These are phyloP conservation scores for Agaricales sp. DNA, from an alignment of 1,284 basidiomycete species.

Conservation along the genomic window DNA sequence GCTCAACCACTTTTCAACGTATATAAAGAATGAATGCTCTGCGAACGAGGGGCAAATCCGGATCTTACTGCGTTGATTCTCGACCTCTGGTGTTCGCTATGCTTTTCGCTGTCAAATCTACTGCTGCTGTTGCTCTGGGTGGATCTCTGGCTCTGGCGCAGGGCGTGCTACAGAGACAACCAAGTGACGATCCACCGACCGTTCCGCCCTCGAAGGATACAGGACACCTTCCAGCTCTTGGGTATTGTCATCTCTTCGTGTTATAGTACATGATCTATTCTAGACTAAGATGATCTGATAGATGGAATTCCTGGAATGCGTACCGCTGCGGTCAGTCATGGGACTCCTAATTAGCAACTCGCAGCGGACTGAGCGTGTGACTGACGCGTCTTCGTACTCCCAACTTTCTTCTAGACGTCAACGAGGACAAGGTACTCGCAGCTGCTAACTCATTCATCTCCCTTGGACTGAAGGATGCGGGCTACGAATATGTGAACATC, in stretches of 20 bases:
- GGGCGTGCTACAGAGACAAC: no score
- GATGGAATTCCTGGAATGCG: constrained; percentile 49
- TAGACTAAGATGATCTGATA: constrained; percentile 10
- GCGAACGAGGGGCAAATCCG: no score
- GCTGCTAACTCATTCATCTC: constrained; percentile 36
- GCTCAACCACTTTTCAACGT: no score
- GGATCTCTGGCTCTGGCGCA: no score
- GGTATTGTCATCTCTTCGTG: constrained; percentile 13
- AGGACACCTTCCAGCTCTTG: constrained; percentile 26
- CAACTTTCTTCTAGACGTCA: constrained; percentile 26
- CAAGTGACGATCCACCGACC: no score
- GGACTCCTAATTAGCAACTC: not conserved
- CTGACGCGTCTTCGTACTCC: not conserved
- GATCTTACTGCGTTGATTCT: no score
- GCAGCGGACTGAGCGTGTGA: no score
- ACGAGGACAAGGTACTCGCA: constrained; percentile 37
- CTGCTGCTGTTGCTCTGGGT: no score
- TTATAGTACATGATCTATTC: not conserved
- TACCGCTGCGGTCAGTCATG: constrained; percentile 31
- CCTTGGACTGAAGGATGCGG: constrained; percentile 40
- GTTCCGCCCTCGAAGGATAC: constrained; percentile 19
- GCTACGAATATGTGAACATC: constrained; percentile 43
- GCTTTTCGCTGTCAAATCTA: no score
- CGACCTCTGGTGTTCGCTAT: no score
- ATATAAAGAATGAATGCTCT: no score